These are phyloP conservation scores for Rhizomucor miehei DNA, from an alignment of 371 early-diverging fungal genomes.

Conservation along the genomic window DNA sequence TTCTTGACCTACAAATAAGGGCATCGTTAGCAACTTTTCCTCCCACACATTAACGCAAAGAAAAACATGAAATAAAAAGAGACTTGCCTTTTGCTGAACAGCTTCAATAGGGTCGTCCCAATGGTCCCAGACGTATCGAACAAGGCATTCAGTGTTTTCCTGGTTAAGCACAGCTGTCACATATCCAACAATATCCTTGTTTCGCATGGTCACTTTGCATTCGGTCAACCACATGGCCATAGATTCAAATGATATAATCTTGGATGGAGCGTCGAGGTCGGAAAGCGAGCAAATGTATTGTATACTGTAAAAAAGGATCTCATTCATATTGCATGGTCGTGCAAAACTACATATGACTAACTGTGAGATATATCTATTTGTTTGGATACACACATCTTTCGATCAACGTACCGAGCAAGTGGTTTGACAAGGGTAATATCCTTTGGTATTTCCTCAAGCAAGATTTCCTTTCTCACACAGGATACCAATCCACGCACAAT, in stretches of 20 bases:
- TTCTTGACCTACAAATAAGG: constrained; percentile 31
- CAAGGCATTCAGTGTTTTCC: constrained; percentile 48
- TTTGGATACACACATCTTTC: no score
- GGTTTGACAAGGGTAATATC: constrained; percentile 8
- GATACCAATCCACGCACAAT: constrained; percentile 56
- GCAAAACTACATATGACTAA: not conserved
- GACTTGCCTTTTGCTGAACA: constrained; percentile 64
- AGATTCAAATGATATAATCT: constrained; percentile 71
- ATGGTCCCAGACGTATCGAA: constrained; percentile 70
- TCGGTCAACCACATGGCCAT: constrained; percentile 71
- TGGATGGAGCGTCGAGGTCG: constrained; percentile 61
- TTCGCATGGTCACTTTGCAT: constrained; percentile 30
- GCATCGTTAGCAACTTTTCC: not conserved
- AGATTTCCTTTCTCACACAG: constrained; percentile 45
- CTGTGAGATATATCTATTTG: not conserved
- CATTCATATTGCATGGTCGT: constrained; percentile 27
- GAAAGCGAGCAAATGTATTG: constrained; percentile 46
- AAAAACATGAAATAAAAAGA: not conserved
- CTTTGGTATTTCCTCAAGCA: constrained; percentile 29
- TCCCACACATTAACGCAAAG: no score
- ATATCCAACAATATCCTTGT: constrained; percentile 6
- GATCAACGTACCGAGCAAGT: constrained; percentile 24
- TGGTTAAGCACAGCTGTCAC: constrained; percentile 27
- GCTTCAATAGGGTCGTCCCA: constrained; percentile 86
- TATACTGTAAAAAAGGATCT: constrained; percentile 46